phyloP scores from a whole-genome alignment of 2,329 filamentous ascomycete genomes.

The Arthrobotrys sinensis region DNA sequence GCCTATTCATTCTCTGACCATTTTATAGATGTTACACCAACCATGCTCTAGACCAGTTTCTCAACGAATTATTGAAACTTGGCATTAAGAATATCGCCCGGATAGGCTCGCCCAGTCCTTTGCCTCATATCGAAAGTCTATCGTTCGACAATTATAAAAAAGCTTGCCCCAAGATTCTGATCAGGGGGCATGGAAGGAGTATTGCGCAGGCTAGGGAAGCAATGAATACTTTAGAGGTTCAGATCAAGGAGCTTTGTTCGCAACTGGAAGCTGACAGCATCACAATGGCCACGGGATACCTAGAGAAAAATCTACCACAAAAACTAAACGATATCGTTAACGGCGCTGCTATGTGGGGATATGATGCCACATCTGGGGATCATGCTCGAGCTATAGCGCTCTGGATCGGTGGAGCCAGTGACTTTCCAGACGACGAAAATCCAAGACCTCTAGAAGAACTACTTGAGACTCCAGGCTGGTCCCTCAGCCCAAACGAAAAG shows the following conservation, averaged over 20 bases:
- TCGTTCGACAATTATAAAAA: constrained; percentile 44
- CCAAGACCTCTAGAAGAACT: constrained; percentile 27
- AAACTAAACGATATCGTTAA: constrained; percentile 32
- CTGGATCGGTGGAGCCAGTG: neutral
- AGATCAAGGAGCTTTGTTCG: constrained; percentile 12
- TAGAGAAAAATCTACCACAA: constrained; percentile 12
- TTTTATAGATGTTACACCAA: constrained; percentile 71
- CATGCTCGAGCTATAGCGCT: neutral
- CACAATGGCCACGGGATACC: constrained; percentile 17
- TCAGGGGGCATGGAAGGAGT: neutral
- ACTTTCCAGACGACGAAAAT: neutral
- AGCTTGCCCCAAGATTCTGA: neutral
- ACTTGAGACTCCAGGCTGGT: constrained; percentile 9
- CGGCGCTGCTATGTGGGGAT: neutral
- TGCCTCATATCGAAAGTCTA: constrained; percentile 70
- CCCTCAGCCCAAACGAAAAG: neutral
- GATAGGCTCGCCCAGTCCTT: constrained; percentile 73
- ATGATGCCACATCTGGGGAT: neutral
- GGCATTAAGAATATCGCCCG: constrained; percentile 73
- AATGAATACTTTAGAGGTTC: neutral
- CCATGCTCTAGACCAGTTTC: constrained; percentile 72
- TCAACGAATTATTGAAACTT: constrained; percentile 74
- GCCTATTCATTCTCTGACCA: neutral
- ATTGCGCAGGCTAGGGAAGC: neutral
- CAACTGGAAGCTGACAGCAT: neutral